phyloP scores from a whole-genome alignment of 2,329 filamentous ascomycete species.

The Beauveria sp. region DNA sequence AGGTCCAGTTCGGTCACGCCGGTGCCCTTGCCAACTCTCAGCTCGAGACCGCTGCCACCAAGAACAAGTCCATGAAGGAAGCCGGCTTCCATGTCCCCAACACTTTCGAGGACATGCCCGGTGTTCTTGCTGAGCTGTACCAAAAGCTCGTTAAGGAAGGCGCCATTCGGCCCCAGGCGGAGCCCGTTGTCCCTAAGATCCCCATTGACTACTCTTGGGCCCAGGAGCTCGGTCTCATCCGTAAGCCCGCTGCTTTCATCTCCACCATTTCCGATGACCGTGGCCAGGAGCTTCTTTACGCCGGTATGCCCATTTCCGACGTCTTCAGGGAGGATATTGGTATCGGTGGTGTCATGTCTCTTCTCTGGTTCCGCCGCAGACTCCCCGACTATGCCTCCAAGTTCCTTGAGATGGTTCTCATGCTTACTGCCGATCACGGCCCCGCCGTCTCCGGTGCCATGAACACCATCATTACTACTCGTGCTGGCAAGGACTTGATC shows the following conservation, averaged over 20 bases:
- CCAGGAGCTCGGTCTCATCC: constrained; percentile 97
- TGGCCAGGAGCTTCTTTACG: constrained; percentile 98
- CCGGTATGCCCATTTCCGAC: constrained; percentile 99
- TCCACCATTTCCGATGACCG: constrained; percentile 99
- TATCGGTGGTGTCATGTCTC: constrained; percentile 99
- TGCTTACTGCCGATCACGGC: constrained; percentile 98
- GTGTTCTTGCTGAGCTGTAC: constrained; percentile 72
- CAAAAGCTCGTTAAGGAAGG: constrained; percentile 78
- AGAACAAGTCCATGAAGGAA: constrained; percentile 96
- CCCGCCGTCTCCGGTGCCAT: constrained; percentile 98
- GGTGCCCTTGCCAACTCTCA: constrained; percentile 99
- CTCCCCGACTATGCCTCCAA: constrained; percentile 94
- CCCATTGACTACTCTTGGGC: constrained; percentile 99
- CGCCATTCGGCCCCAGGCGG: constrained; percentile 74
- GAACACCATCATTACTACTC: constrained; percentile 99
- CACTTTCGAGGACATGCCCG: constrained; percentile 93
- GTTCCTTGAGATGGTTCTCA: constrained; percentile 99
- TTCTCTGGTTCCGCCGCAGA: constrained; percentile 98
- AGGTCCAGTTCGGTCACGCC: constrained; percentile 98
- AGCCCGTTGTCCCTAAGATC: constrained; percentile 96
- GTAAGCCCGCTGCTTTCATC: constrained; percentile 99
- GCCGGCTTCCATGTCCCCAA: constrained; percentile 91
- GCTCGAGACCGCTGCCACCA: constrained; percentile 90
- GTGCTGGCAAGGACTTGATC: constrained; percentile 98
- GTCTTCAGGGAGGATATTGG: constrained; percentile 99